These are phyloP conservation scores for Lecanosticta acicola DNA, from an alignment of 2,329 filamentous ascomycete genomes.

Conservation along the genomic window DNA sequence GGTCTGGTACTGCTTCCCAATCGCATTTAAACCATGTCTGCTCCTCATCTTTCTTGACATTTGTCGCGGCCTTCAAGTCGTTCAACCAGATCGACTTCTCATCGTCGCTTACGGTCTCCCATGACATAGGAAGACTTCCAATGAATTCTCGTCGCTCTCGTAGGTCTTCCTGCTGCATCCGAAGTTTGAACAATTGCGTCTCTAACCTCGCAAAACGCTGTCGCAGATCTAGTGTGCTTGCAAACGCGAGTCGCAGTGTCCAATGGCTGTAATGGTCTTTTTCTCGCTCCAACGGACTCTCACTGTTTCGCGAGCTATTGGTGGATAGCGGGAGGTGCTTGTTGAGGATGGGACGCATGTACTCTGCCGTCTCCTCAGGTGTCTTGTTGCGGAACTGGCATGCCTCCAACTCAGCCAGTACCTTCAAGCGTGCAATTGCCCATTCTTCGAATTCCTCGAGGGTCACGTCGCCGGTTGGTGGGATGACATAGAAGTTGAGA, in stretches of 20 bases:
- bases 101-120: conserved; percentile 73
- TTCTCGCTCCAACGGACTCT: conserved; percentile 67
- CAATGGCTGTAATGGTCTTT: conserved; percentile 98
- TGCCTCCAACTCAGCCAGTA: conserved; percentile 82
- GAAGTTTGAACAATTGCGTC: conserved; percentile 78
- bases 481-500: conserved; percentile 83
- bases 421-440: conserved; percentile 87
- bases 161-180: conserved; percentile 70
- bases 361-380: conserved; percentile 70
- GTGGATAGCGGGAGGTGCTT: conserved; percentile 79
- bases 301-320: conserved; percentile 58
- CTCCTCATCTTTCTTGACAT: conserved; percentile 58
- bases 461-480: conserved; percentile 89
- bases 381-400: conserved; percentile 91
- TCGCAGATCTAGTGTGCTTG: conserved; percentile 82
- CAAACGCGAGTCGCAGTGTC: conserved; percentile 88
- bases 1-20: conserved; percentile 85
- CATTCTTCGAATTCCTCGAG: conserved; percentile 98
- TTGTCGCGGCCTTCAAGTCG: conserved; percentile 56
- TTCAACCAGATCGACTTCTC: conserved; percentile 66
- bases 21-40: conserved; percentile 95
- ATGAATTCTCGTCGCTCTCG: conserved; percentile 73
- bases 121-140: conserved; percentile 69
- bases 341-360: conserved; percentile 80
- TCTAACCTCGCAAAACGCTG: conserved; percentile 81